Evolutionary conservation across 371 early-diverging fungal genomes (phyloP), one percentile per base, ranked within the genome.

Genomic region (Apophysomyces variabilis): DNA sequence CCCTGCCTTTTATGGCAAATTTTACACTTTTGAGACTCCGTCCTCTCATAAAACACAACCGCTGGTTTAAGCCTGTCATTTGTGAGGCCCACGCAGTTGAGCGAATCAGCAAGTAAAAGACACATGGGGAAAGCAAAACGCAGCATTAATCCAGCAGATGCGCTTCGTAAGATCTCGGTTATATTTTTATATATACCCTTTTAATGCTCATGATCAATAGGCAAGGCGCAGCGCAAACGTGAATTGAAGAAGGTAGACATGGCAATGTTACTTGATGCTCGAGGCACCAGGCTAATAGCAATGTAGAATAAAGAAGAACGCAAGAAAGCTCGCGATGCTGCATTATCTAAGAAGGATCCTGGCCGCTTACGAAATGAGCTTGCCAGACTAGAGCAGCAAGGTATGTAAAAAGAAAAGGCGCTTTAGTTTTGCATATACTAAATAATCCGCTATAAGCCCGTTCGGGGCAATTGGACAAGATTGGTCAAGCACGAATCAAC

Each of bases 291-390:
- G 32, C 32, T 26, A 26, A 8, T 14, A 14, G 1, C 38, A 11
- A 26, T 7, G 56, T 74, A 88, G 89, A 89, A 88, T 61, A 89
- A 86, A 76, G 87, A 86, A 67, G 84, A 84, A 38, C 80, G 87
- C 37, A 83, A 84, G 65, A 69, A 72, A 54, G 78, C 78, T 11
- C 81, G 88, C 37, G 82, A 87, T 58, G 58, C 73, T 14, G 80
- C 82, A 13, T 71, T 80, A 16, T 79, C 84, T 2, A 79, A 87
- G 47, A 84, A 75, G 37, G 87, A 88, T 65, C 78, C 87, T 1
- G 74, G 72, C 4, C 82, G 76, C 44, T 39, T 78, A 3, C 78
- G 77, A 54, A 50, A 61, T 1, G 86, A 87, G 8, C 77, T 87
- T 18, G 60, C 75, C 9, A 71, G 78, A 56, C 62, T 85, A 57